Conservation (phyloP, 2,329 filamentous ascomycete species). For the Apiospora malaysiana region DNA sequence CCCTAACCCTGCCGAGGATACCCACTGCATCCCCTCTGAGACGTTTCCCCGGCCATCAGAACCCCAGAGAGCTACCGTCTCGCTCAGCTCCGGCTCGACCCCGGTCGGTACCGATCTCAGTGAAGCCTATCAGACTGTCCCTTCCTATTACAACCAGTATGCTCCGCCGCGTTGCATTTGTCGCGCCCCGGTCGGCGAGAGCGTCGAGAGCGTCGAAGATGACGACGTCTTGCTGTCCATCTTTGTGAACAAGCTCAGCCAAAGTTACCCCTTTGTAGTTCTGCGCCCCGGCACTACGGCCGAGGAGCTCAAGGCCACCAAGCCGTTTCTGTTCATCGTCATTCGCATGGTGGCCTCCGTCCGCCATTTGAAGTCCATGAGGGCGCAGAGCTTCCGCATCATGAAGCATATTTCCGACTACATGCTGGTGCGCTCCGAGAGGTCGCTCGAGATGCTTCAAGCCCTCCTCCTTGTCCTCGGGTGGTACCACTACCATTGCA, state of each 20-base stretch:
- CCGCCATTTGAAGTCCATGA: slow-evolving; percentile 52
- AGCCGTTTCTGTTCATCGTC: slow-evolving; percentile 55
- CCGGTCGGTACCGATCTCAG: slow-evolving; percentile 27
- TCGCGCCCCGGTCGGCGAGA: slow-evolving; percentile 47
- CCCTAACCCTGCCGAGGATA: slow-evolving; percentile 24
- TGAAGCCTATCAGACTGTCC: slow-evolving; percentile 38
- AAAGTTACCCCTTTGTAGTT: slow-evolving; percentile 54
- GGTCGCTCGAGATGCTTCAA: slow-evolving; percentile 56
- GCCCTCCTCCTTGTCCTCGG: slow-evolving; percentile 55
- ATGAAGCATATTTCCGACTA: slow-evolving; percentile 53
- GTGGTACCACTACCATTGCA: slow-evolving; percentile 61
- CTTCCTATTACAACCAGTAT: slow-evolving; percentile 51
- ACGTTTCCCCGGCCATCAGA: slow-evolving; percentile 18
- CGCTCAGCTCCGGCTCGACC: slow-evolving; percentile 23
- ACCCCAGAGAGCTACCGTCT: slow-evolving; percentile 22
- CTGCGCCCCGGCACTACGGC: slow-evolving; percentile 45
- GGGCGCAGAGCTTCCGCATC: slow-evolving; percentile 55
- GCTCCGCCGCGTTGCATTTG: slow-evolving; percentile 55
- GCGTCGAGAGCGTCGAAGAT: slow-evolving; percentile 47
- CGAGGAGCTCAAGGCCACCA: slow-evolving; percentile 43
- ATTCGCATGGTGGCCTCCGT: slow-evolving; percentile 58
- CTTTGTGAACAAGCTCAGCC: slow-evolving; percentile 50
- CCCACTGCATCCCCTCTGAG: slow-evolving; percentile 26
- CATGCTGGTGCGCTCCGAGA: slow-evolving; percentile 55
- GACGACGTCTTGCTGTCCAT: slow-evolving; percentile 53